phyloP scores from a whole-genome alignment of 2,329 filamentous ascomycete species.

The Balansia obtecta region DNA sequence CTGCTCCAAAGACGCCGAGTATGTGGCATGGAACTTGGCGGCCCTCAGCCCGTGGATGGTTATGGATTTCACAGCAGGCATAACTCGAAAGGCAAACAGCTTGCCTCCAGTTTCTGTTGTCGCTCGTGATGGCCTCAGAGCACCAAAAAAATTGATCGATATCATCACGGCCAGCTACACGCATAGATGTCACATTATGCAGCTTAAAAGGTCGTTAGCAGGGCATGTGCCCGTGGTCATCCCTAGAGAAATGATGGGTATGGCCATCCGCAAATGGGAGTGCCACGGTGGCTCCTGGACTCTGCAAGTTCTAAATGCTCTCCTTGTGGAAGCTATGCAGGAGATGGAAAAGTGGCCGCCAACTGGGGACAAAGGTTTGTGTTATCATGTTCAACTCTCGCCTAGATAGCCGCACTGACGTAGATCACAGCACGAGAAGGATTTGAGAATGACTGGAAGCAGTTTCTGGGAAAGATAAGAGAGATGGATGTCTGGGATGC shows the following conservation, averaged over 20 bases:
- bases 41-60: constrained; percentile 63
- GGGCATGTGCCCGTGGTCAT: constrained; percentile 30
- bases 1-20: constrained; percentile 50
- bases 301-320: constrained; percentile 54
- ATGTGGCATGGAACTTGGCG: constrained; percentile 64
- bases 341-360: constrained; percentile 20
- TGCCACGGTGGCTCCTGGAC: constrained; percentile 50
- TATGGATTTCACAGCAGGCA: constrained; percentile 27
- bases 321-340: constrained; percentile 50
- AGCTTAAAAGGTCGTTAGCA: constrained; percentile 43
- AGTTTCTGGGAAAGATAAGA: constrained; percentile 41
- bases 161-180: constrained; percentile 52
- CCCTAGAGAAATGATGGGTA: constrained; percentile 54
- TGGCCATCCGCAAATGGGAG: constrained; percentile 65
- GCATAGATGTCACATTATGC: constrained; percentile 51
- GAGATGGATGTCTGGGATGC: constrained; percentile 45
- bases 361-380: constrained; percentile 18
- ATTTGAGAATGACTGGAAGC: constrained; percentile 38
- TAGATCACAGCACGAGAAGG: constrained; percentile 26
- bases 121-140: constrained; percentile 65
- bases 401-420: not conserved
- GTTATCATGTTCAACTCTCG: not conserved
- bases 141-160: constrained; percentile 62
- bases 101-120: constrained; percentile 39
- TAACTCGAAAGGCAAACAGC: constrained; percentile 35